phyloP scores from a whole-genome alignment of 345 rosid species.

The Draba incana region DNA sequence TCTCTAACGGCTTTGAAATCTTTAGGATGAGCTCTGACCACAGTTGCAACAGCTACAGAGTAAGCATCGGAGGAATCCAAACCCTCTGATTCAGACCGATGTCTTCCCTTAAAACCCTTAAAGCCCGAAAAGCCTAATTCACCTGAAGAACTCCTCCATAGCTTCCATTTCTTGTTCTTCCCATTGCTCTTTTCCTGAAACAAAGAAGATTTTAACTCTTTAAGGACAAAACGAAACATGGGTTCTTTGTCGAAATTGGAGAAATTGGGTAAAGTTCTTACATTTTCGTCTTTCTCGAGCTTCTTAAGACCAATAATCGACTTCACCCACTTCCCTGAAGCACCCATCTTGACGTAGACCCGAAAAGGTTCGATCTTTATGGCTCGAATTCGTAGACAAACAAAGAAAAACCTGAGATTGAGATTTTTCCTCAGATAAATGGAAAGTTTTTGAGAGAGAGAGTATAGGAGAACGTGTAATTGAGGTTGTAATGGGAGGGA shows the following conservation, averaged over 20 bases:
- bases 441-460: no score
- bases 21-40: slow-evolving; percentile 83
- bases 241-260: neutral
- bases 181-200: slow-evolving; percentile 49
- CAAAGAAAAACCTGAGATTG: slow-evolving; percentile 25
- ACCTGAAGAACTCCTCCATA: slow-evolving; percentile 75
- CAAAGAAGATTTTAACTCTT: neutral
- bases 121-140: slow-evolving; percentile 38
- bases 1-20: slow-evolving; percentile 78
- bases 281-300: slow-evolving; percentile 62
- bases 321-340: slow-evolving; percentile 93
- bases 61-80: slow-evolving; percentile 55
- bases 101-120: slow-evolving; percentile 57
- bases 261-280: slow-evolving; percentile 37
- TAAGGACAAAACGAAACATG: neutral
- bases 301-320: slow-evolving; percentile 74
- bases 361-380: slow-evolving; percentile 30
- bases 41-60: slow-evolving; percentile 75
- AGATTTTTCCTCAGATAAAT: no score
- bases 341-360: slow-evolving; percentile 62
- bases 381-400: slow-evolving; percentile 34
- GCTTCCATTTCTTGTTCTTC: slow-evolving; percentile 85
- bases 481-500: slow-evolving; percentile 45
- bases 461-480: slow-evolving; percentile 38
- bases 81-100: slow-evolving; percentile 53